Conservation (phyloP, 2,329 filamentous ascomycete genomes). For the Microascus cirrosus region DNA sequence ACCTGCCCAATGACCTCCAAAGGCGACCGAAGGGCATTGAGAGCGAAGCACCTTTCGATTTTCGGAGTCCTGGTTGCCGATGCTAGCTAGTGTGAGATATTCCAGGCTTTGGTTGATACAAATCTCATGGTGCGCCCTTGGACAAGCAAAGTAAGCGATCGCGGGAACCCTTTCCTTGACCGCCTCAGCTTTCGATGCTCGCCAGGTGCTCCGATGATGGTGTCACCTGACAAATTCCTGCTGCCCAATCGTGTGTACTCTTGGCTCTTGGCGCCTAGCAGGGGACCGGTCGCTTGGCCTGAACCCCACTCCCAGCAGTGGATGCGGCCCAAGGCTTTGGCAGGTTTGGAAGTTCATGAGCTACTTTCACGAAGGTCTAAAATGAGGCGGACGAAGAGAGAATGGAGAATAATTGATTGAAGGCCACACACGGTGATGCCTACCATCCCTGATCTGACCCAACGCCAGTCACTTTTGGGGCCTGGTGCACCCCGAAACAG, state of each 20-base stretch:
- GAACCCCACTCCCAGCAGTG: background rate
- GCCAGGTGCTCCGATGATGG: background rate
- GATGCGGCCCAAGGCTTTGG: background rate
- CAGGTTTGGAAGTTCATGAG: too few species aligned
- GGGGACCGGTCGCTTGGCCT: background rate
- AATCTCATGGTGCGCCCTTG: background rate
- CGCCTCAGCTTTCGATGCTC: background rate
- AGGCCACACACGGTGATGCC: background rate
- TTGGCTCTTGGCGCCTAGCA: background rate
- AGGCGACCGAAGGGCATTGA: background rate
- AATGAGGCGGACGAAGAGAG: background rate
- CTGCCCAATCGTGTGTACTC: background rate
- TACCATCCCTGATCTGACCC: background rate
- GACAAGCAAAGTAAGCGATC: background rate
- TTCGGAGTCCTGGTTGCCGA: background rate
- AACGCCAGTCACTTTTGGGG: background rate
- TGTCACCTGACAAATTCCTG: slow-evolving; percentile 1
- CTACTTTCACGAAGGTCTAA: background rate
- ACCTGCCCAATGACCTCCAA: background rate
- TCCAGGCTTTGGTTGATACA: background rate
- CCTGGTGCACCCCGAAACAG: background rate
- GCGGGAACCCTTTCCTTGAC: background rate
- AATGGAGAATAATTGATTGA: background rate
- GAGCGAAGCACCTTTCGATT: background rate
- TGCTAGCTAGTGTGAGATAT: background rate